Base-by-base conservation (phyloP, 176 grass and related monocot species). In the Musa troglodytarum region DNA sequence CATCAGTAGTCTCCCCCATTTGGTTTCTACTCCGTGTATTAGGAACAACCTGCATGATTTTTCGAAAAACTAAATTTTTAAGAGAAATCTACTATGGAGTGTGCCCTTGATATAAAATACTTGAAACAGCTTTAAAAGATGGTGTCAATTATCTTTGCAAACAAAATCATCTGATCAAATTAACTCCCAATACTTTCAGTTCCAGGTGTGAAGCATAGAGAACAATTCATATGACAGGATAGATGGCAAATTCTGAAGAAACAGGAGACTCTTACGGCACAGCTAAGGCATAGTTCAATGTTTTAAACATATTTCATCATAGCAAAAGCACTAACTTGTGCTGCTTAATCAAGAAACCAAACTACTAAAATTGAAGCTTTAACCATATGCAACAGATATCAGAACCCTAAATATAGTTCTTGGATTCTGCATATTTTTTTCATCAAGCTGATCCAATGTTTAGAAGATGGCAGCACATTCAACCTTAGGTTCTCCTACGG, bases 1-100 rank as follows among this genome's bases (percentile, higher is more conserved):
- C 95, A 77, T 98, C 95, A 65, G 95, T 98, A 59, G 90, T 98
- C 86, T 98, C 95, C 70, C 95, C 95, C 95, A 98, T 98, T 84
- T 98, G 95, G 82, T 85, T 98, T 89, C 95, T 94, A 86, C 95
- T 98, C 65, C 95, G 82, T 74, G 90, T 94, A 87, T 98, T 87
- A 75, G 90, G 95, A 72, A 93, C 91, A 63, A 98, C 95, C 95
- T 98, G 79, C 74, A 85, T 16, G 10, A 77, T 80, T 65, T 13
- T 81, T 21, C 8, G 58, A 75, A 71, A 77, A 56, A 89, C 61
- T 77, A 65, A 69, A 49, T 63, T 49, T 54, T 79, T 79, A 81
- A 69, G 54, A 68, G 67, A 75, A 52, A 90, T 65, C 26, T 10
- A 74, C 68, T 64, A 69, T 21, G 17, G 69, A 76, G 69, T 81